Evolutionary conservation across 768 basidiomycete species (phyloP).

Genomic region (Brasilioporus rufonigricans): DNA sequence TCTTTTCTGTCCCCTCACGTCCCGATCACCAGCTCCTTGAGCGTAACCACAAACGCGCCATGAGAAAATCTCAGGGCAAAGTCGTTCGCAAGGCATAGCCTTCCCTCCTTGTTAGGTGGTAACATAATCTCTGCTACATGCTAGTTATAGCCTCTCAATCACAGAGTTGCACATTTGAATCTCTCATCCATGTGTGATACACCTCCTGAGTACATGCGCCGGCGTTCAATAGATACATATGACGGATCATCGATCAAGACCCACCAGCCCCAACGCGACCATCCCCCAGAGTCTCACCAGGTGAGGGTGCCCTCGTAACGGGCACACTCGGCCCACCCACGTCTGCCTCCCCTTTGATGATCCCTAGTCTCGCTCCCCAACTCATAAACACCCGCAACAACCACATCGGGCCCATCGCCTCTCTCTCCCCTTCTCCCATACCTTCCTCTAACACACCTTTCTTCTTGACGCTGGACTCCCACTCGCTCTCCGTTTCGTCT

Average conservation of each 20-base stretch:
- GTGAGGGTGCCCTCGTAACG: constrained; percentile 17
- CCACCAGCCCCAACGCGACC: constrained; percentile 3
- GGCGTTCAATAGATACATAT: constrained; percentile 6
- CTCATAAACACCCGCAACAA: constrained; percentile 72
- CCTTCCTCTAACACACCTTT: constrained; percentile 12
- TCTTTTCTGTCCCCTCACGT: constrained; percentile 1
- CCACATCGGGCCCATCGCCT: constrained; percentile 75
- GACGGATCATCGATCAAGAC: constrained; percentile 12
- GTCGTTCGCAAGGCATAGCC: constrained; percentile 34
- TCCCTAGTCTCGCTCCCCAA: constrained; percentile 68
- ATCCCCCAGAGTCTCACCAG: constrained; percentile 6
- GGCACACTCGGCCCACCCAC: constrained; percentile 15
- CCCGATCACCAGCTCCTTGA: constrained; percentile 51
- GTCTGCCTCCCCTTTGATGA: constrained; percentile 26
- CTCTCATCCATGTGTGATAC: constrained; percentile 13
- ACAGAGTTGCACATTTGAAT: constrained; percentile 7
- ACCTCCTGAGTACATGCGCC: neutral
- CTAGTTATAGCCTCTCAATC: constrained; percentile 8
- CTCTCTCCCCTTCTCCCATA: constrained; percentile 42
- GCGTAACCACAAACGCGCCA: constrained; percentile 69
- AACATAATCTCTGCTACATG: neutral
- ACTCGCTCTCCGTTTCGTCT: constrained; percentile 31
- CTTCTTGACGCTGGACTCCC: constrained; percentile 23
- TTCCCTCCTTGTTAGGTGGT: neutral
- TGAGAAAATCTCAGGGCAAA: constrained; percentile 72